Evolutionary conservation across 129 eudicot genomes (phyloP).

Genomic region (Ambrosia artemisiifolia): DNA sequence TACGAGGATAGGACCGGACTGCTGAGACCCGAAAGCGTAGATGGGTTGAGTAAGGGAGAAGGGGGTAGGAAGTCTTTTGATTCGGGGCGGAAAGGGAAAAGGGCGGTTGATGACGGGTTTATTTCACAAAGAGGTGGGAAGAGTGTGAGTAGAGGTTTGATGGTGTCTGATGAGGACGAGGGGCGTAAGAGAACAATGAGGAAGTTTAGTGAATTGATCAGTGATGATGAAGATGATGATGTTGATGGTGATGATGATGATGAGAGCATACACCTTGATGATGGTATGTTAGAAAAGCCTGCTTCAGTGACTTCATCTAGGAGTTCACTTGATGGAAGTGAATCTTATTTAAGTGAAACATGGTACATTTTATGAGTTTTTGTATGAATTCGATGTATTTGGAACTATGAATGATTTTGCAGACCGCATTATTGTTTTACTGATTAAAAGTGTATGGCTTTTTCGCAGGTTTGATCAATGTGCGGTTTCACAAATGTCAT

Average conservation of each 20-base stretch:
- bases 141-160: constrained; percentile 24
- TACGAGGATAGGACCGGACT: constrained; percentile 69
- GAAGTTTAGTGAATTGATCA: constrained; percentile 54
- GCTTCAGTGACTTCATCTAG: constrained; percentile 24
- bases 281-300: constrained; percentile 21
- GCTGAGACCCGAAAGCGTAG: constrained; percentile 69
- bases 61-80: constrained; percentile 13
- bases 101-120: constrained; percentile 8
- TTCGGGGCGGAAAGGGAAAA: constrained; percentile 1
- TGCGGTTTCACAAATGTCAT: constrained; percentile 64
- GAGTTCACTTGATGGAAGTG: constrained; percentile 48
- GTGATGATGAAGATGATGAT: constrained; percentile 49
- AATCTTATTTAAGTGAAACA: constrained; percentile 75
- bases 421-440: neutral
- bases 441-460: neutral
- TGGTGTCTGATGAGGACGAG: constrained; percentile 33
- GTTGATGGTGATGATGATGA: constrained; percentile 30
- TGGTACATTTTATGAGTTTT: constrained; percentile 38
- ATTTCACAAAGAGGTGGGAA: constrained; percentile 33
- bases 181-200: constrained; percentile 26
- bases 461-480: constrained; percentile 85
- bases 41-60: constrained; percentile 18
- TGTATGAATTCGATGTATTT: neutral
- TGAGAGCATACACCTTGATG: no score
- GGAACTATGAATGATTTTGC: neutral